Evolutionary conservation across 1,139 yeast genomes (phyloP), one percentile per base, ranked within the genome.

Genomic region (Pichia sp.): DNA sequence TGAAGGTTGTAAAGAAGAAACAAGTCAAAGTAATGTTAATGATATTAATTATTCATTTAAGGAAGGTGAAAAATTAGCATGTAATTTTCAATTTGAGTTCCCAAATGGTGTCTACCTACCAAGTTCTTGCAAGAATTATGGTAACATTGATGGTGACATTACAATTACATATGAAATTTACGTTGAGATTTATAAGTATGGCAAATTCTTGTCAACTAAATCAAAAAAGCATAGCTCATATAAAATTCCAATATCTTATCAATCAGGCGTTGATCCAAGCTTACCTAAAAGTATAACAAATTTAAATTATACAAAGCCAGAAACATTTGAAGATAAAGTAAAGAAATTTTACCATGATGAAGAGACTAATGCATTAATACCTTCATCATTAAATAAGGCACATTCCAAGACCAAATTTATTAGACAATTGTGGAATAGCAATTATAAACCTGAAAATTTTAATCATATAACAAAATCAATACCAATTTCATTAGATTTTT

Each of bases 401-500:
- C 54, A 52, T 32, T 41, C 37, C 15, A 47, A 44, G 16, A 49
- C 56, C 5, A 49, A 53, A 40, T 47, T 49, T 14, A 42, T 54
- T 2, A 41, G 56, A 25, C 24, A 48, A 16, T 31, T 54, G 2
- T 54, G 54, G 53, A 46, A 53, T 40, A 34, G 36, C 16, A 43
- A 50, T 32, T 54, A 53, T 25, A 50, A 43, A 26, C 7, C 27
- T 14, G 45, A 46, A 19, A 49, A 42, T 23, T 49, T 45, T 37
- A 31, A 20, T 5, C 39, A 35, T 6, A 38, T 39, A n/a, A 43
- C 49, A 2, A 40, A 46, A 28, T 21, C 41, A 15, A 38, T 46
- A 15, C 45, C 45, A 11, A 2, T 46, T 5, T 13, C 33, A 14
- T 4, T 43, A 5, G 31, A 34, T 5, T 37, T 43, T 29, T 11